Percentiles rank a stretch among this genome's conserved stretches.
Conservation (phyloP, 2,329 filamentous ascomycete genomes). For the Fusarium sp. region DNA sequence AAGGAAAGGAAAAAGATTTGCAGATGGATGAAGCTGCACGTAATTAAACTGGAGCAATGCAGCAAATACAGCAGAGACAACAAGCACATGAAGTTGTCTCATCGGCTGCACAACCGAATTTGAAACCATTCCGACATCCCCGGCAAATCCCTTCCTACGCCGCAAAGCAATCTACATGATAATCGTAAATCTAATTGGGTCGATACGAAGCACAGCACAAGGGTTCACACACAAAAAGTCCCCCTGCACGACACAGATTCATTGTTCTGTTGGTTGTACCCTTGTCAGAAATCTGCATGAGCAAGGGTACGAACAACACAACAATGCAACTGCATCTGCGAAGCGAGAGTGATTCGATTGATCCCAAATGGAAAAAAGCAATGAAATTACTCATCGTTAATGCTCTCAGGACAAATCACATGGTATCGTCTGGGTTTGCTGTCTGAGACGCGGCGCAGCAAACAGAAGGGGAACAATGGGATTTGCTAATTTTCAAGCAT, state of each 20-base stretch:
- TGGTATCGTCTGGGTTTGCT: neutral
- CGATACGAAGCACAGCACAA: neutral
- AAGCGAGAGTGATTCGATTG: neutral
- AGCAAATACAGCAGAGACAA: neutral
- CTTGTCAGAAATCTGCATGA: slow-evolving; percentile 1
- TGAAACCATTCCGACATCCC: slow-evolving; percentile 1
- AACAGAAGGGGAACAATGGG: neutral
- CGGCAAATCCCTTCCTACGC: neutral
- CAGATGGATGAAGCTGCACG: neutral
- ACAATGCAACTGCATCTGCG: neutral
- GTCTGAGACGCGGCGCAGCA: neutral
- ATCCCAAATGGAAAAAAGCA: neutral
- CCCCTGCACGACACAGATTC: neutral
- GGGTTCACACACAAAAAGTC: neutral
- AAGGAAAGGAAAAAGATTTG: neutral
- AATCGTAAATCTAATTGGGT: neutral
- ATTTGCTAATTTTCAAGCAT: neutral
- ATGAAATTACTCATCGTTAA: neutral
- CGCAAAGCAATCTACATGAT: neutral
- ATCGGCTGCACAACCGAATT: slow-evolving; percentile 6
- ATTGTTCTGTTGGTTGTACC: neutral
- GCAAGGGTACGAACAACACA: neutral
- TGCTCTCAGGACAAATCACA: neutral
- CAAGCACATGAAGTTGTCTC: neutral
- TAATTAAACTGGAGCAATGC: neutral